Conservation (phyloP, 179 eudicot species). For the Gypsophila paniculata region DNA sequence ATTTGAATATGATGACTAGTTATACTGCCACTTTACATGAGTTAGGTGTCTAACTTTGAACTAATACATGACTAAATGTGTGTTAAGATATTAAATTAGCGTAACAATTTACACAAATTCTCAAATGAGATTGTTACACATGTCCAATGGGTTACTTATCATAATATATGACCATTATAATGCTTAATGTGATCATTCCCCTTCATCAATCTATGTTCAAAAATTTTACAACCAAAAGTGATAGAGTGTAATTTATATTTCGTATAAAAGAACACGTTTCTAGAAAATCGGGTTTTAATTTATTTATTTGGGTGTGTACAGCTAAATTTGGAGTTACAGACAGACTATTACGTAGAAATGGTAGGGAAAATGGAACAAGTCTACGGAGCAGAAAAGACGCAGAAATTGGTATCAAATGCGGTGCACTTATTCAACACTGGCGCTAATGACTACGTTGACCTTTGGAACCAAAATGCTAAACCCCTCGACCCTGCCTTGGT, state of each 20-base stretch:
- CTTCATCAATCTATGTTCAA: no score
- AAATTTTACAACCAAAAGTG: no score
- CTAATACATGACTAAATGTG: no score
- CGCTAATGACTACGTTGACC: constrained; percentile 34
- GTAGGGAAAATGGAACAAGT: constrained; percentile 19
- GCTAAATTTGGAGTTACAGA: constrained; percentile 41
- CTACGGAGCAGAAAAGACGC: constrained; percentile 29
- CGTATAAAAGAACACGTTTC: no score
- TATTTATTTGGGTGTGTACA: constrained; percentile 9
- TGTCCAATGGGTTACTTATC: no score
- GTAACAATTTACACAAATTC: no score
- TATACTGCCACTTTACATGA: background rate
- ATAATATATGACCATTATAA: no score
- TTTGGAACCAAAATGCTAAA: constrained; percentile 12
- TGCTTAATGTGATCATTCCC: no score
- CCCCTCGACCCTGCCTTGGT: constrained; percentile 19
- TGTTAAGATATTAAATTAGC: background rate
- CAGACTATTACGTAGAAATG: constrained; percentile 29
- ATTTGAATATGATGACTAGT: background rate
- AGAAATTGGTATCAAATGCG: constrained; percentile 28
- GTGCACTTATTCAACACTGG: constrained; percentile 44
- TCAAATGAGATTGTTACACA: no score
- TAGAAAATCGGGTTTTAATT: no score
- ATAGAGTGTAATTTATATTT: no score
- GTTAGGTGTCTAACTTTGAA: background rate